These are phyloP conservation scores for Lasiodiplodia sp. DNA, from an alignment of 2,329 filamentous ascomycete species.

Conservation along the genomic window DNA sequence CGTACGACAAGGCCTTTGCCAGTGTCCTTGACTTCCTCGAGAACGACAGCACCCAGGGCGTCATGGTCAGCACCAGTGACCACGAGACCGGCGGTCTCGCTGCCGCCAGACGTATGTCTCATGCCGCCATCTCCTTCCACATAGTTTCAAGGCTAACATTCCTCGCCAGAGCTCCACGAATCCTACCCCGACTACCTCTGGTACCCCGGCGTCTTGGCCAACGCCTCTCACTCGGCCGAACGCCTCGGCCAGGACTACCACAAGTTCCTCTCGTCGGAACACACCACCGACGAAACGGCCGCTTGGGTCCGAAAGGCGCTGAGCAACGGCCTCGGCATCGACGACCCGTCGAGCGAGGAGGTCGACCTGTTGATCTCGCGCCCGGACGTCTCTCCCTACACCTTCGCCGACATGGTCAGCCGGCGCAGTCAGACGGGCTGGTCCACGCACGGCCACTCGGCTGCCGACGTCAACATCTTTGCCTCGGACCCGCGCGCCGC, in stretches of 20 bases:
- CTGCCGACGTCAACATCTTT: slow-evolving; percentile 97
- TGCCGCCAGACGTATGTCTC: slow-evolving; percentile 73
- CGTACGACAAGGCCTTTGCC: slow-evolving; percentile 87
- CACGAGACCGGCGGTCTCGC: slow-evolving; percentile 94
- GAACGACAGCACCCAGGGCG: slow-evolving; percentile 72
- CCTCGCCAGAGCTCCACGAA: slow-evolving; percentile 59
- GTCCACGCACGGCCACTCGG: slow-evolving; percentile 80
- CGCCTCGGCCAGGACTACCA: slow-evolving; percentile 70
- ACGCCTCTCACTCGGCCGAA: slow-evolving; percentile 78
- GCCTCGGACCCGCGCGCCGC: slow-evolving; percentile 72
- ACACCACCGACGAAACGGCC: slow-evolving; percentile 42
- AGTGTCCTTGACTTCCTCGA: slow-evolving; percentile 86
- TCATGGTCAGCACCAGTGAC: slow-evolving; percentile 90
- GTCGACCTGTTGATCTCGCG: slow-evolving; percentile 69
- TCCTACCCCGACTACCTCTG: slow-evolving; percentile 75
- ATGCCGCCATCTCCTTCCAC: not conserved
- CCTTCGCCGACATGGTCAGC: slow-evolving; percentile 86
- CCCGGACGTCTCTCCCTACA: slow-evolving; percentile 64
- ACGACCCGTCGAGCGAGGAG: slow-evolving; percentile 75
- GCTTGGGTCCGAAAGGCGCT: slow-evolving; percentile 76
- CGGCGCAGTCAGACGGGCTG: slow-evolving; percentile 89
- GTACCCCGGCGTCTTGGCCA: slow-evolving; percentile 83
- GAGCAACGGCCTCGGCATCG: slow-evolving; percentile 75
- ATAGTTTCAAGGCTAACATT: not conserved
- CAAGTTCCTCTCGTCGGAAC: slow-evolving; percentile 58